Base-by-base conservation (phyloP, 176 grass and related monocot genomes). In the Aegilops tauschii region DNA sequence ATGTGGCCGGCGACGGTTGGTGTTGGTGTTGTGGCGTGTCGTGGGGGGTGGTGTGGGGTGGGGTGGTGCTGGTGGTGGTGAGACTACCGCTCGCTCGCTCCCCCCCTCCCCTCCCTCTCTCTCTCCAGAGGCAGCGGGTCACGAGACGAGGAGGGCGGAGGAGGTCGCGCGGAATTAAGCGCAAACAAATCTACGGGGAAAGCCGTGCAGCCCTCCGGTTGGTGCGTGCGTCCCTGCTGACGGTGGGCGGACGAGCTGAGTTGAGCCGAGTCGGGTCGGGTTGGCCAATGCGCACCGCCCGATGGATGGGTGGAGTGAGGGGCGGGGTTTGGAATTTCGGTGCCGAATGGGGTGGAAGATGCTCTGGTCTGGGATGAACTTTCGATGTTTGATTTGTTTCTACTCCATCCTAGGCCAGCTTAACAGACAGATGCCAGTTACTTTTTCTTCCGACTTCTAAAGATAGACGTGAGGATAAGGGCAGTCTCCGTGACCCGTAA, bases 1-100 rank as follows among this genome's bases (percentile, higher is more conserved):
- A 80, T 84, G 85, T 72, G 76, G 73, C 75, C 89, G 75, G 31
- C 85, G 85, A 86, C 78, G 83, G 88, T 90, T 85, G 70, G 83
- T 36, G 80, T 63, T 80, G 65, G 84, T 77, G 80, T 45, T 61
- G 83, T 66, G 83, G 64, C 73, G 88, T 47, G 77, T 59, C 85
- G 84, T 29, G 88, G 61, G 30, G 44, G 8, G 37, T 27, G 10
- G 74, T 59, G 77, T 63, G 58, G 49, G 49, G 49, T 54, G 39
- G 59, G 12, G 29, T 3, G 54, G 67, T 34, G 78, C 2, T 30
- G 63, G 37, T 11, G 61, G 10, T 50, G 63, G 73, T 31, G 82
- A 69, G 64, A 75, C 27, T 78, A 78, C 73, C 73, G 36, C 50
- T 25, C 66, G 56, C 56, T 59, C 56, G 56, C 56, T 16, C 7